phyloP scores from a whole-genome alignment of 306 rosid genomes.

The Alnus glutinosa region DNA sequence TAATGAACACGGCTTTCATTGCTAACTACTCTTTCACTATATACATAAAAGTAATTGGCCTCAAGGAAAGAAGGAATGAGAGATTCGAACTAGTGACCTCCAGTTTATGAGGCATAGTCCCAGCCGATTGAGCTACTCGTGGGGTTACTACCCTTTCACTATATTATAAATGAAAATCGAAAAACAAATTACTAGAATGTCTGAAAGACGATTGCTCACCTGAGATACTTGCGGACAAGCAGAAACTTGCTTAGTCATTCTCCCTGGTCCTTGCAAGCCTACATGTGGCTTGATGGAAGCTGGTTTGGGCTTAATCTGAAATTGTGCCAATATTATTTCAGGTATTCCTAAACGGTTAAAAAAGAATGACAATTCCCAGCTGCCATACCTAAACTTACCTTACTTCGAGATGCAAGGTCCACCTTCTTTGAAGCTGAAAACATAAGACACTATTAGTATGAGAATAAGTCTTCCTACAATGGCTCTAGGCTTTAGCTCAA shows the following conservation, averaged over 20 bases:
- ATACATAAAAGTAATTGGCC: too few relatives aligned
- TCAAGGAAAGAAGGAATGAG: too few relatives aligned
- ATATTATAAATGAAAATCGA: neutral
- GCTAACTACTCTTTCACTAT: neutral
- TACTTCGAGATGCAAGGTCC: slow-evolving; percentile 47
- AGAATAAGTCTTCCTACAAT: neutral
- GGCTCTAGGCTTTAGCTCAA: neutral
- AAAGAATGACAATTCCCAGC: slow-evolving; percentile 13
- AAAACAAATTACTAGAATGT: neutral
- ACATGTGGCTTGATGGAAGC: slow-evolving; percentile 54
- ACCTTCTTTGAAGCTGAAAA: slow-evolving; percentile 61
- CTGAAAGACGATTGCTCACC: slow-evolving; percentile 37
- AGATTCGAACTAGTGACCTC: too few relatives aligned
- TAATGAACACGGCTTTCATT: neutral
- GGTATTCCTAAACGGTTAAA: slow-evolving; percentile 11
- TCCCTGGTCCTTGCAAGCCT: slow-evolving; percentile 52
- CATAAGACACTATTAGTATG: slow-evolving; percentile 19
- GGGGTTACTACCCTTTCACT: neutral
- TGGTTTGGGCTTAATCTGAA: slow-evolving; percentile 51
- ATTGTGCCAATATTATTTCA: slow-evolving; percentile 17
- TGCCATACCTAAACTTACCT: slow-evolving; percentile 50
- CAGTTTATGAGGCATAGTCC: too few relatives aligned
- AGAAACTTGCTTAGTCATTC: slow-evolving; percentile 46
- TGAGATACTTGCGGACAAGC: slow-evolving; percentile 50
- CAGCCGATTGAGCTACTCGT: too few relatives aligned